These are phyloP conservation scores for Elymus sibiricus DNA, from an alignment of 176 grass and related monocot genomes.

Conservation along the genomic window DNA sequence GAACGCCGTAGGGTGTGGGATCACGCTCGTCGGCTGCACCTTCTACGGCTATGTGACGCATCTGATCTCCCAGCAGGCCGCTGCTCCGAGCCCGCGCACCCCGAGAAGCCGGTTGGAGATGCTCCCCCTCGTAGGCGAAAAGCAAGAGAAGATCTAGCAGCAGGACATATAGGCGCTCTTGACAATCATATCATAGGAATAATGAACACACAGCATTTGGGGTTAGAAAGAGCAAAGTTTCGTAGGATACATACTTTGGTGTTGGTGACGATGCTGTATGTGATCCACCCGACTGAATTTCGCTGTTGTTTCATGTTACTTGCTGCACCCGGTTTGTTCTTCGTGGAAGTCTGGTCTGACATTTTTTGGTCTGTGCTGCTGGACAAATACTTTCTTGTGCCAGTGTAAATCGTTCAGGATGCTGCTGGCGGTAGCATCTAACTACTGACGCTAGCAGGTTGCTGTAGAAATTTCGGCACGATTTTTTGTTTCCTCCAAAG, in stretches of 20 bases:
- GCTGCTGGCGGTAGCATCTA: background rate
- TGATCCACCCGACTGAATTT: background rate
- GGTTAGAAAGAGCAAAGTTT: background rate
- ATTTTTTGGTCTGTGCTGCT: background rate
- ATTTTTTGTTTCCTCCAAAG: too few species aligned
- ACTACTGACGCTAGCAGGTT: background rate
- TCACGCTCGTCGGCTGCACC: conserved; percentile 81
- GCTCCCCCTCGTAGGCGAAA: conserved; percentile 71
- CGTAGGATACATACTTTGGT: background rate
- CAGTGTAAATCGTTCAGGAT: background rate
- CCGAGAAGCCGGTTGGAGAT: conserved; percentile 71
- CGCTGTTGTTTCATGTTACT: background rate
- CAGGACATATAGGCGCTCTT: background rate
- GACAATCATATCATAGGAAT: conserved; percentile 31
- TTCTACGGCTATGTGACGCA: conserved; percentile 96
- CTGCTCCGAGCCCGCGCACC: conserved; percentile 37
- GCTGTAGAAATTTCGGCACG: background rate
- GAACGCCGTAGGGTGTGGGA: conserved; percentile 73
- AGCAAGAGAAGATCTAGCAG: conserved; percentile 68
- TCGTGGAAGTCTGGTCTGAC: background rate
- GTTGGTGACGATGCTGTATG: background rate
- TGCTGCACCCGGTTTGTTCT: background rate
- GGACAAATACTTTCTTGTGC: background rate
- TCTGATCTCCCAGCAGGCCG: conserved; percentile 54
- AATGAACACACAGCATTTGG: background rate